Conservation (phyloP, 2,329 filamentous ascomycete species). For the Cladosporium sp. region DNA sequence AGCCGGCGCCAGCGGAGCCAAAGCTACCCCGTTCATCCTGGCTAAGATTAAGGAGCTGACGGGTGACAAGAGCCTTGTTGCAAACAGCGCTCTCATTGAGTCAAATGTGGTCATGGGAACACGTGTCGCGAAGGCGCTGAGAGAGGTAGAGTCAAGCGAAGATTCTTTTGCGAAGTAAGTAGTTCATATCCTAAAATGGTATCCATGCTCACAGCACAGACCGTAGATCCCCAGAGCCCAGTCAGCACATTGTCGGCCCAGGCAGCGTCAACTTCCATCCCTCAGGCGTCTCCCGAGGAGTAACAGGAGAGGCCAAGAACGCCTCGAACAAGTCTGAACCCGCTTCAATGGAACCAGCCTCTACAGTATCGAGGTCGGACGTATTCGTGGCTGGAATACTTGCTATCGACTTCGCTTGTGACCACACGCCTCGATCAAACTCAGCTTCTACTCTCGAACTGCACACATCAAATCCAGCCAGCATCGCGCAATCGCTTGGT, state of each 20-base stretch:
- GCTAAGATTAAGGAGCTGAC: conserved; percentile 73
- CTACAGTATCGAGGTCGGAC: conserved; percentile 40
- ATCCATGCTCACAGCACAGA: conserved; percentile 12
- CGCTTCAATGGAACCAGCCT: background rate
- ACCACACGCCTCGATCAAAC: conserved; percentile 50
- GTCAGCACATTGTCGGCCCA: conserved; percentile 11
- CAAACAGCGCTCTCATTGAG: conserved; percentile 66
- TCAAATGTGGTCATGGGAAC: conserved; percentile 61
- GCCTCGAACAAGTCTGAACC: background rate
- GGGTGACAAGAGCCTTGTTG: conserved; percentile 60
- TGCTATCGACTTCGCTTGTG: conserved; percentile 80
- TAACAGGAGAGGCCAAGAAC: conserved; percentile 4
- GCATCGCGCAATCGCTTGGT: conserved; percentile 75
- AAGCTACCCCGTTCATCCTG: conserved; percentile 81
- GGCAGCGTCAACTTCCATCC: conserved; percentile 13
- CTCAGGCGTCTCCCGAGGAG: conserved; percentile 22
- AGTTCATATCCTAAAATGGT: background rate
- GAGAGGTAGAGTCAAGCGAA: conserved; percentile 43
- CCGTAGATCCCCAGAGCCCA: conserved; percentile 1
- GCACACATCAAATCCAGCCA: conserved; percentile 80
- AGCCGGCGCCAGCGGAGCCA: conserved; percentile 63
- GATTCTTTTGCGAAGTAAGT: conserved; percentile 15
- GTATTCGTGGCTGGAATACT: conserved; percentile 88
- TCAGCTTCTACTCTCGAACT: conserved; percentile 46
- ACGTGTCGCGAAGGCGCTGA: conserved; percentile 57